These are phyloP conservation scores for Penicillium paneum DNA, from an alignment of 2,329 filamentous ascomycete species.

Conservation along the genomic window DNA sequence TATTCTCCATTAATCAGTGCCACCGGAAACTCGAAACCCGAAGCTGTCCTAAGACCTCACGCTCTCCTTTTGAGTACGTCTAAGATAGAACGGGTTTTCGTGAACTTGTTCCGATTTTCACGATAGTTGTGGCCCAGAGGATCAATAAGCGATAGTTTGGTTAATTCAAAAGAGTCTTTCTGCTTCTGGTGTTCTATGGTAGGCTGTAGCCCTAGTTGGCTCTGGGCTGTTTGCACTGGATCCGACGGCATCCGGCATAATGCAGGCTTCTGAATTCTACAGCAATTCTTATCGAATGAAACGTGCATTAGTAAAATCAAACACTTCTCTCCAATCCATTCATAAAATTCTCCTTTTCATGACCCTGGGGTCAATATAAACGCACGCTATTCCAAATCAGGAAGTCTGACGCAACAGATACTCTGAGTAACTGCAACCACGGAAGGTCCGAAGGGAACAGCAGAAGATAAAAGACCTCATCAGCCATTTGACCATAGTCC, in stretches of 20 bases:
- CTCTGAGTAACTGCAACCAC: not conserved
- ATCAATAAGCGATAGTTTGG: no score
- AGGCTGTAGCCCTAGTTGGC: no score
- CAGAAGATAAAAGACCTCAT: not conserved
- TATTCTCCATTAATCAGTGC: not conserved
- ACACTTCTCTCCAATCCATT: no score
- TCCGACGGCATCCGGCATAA: no score
- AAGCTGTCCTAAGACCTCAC: conserved; percentile 23
- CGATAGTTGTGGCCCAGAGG: not conserved
- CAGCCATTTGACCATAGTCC: not conserved
- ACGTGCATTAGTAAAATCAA: no score
- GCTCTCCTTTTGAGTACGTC: conserved; percentile 23
- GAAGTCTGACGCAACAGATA: conserved; percentile 21
- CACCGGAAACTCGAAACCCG: conserved; percentile 22
- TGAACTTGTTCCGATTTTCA: conserved; percentile 13
- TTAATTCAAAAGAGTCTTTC: no score
- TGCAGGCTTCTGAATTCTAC: no score
- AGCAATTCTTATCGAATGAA: no score
- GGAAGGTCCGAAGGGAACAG: not conserved
- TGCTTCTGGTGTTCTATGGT: no score
- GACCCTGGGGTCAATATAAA: not conserved
- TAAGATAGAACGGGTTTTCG: conserved; percentile 18
- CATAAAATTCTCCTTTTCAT: no score
- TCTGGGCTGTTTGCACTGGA: no score
- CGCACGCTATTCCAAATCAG: conserved; percentile 6